Percentiles rank a stretch among this genome's conserved stretches.
Evolutionary conservation across 805 yeast genomes (phyloP).

Genomic region (Metschnikowia matae): DNA sequence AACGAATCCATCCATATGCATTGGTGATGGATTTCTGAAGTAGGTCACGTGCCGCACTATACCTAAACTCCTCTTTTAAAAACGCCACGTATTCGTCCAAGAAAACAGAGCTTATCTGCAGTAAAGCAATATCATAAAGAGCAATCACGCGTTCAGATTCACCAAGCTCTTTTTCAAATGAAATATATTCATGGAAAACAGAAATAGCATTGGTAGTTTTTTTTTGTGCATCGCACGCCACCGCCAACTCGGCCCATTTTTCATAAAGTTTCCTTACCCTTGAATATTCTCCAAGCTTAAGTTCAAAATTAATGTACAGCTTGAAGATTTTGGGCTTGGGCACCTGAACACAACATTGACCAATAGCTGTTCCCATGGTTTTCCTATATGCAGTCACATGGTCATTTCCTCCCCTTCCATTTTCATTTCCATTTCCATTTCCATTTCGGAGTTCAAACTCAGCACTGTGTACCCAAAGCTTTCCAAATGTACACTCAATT

Average conservation of each 20-base stretch:
- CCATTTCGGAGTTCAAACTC: slow-evolving; percentile 69
- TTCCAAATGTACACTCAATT: slow-evolving; percentile 58
- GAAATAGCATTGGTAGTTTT: not conserved
- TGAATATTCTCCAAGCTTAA: slow-evolving; percentile 69
- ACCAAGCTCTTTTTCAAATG: slow-evolving; percentile 61
- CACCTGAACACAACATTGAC: slow-evolving; percentile 37
- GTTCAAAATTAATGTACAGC: slow-evolving; percentile 67
- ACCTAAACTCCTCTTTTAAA: slow-evolving; percentile 58
- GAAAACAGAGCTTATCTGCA: slow-evolving; percentile 18
- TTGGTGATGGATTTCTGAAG: slow-evolving; percentile 39
- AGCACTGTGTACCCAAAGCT: slow-evolving; percentile 68
- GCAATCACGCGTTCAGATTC: slow-evolving; percentile 68
- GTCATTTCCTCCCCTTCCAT: slow-evolving; percentile 9
- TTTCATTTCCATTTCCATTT: too few species aligned
- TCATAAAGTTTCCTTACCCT: slow-evolving; percentile 72
- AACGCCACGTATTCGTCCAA: slow-evolving; percentile 46
- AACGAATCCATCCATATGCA: slow-evolving; percentile 51
- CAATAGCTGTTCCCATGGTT: slow-evolving; percentile 68
- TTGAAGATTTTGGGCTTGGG: slow-evolving; percentile 58
- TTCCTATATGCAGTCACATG: slow-evolving; percentile 53
- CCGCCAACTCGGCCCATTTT: slow-evolving; percentile 48
- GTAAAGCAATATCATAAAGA: slow-evolving; percentile 51
- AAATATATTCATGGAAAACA: slow-evolving; percentile 63
- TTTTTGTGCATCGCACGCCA: slow-evolving; percentile 7
- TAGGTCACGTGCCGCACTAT: slow-evolving; percentile 49